Evolutionary conservation across 768 basidiomycete genomes (phyloP).

Genomic region (Rhizopogon salebrosus): DNA sequence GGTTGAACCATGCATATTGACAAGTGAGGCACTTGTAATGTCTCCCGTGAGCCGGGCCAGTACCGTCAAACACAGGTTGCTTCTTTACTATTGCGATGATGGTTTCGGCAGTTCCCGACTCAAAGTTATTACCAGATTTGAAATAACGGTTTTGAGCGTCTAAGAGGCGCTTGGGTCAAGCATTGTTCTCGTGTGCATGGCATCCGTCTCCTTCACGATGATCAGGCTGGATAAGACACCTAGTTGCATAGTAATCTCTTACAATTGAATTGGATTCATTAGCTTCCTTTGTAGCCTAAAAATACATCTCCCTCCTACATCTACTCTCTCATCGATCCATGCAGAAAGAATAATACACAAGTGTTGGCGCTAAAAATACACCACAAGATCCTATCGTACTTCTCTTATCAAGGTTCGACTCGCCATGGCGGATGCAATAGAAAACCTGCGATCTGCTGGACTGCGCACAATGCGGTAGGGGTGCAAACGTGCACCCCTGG

Average conservation of each 20-base stretch:
- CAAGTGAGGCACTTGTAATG: too few species aligned
- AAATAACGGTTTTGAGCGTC: too few species aligned
- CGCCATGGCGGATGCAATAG: not conserved
- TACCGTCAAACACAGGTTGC: too few species aligned
- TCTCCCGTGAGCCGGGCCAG: too few species aligned
- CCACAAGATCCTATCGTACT: not conserved
- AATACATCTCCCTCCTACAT: constrained; percentile 1
- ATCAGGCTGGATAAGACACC: not conserved
- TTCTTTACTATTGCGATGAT: too few species aligned
- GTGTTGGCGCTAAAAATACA: constrained; percentile 14
- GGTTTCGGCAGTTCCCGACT: too few species aligned
- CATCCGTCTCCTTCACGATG: not conserved
- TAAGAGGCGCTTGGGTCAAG: too few species aligned
- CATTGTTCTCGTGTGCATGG: not conserved
- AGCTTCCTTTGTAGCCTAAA: not conserved
- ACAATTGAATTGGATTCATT: not conserved
- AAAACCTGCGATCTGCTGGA: constrained; percentile 8
- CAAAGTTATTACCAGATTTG: too few species aligned
- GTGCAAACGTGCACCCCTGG: constrained; percentile 45
- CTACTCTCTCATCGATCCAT: not conserved
- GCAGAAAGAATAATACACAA: constrained; percentile 11
- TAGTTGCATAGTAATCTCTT: not conserved
- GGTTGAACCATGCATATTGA: too few species aligned
- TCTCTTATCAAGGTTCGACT: not conserved
- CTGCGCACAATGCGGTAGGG: constrained; percentile 48